Percentiles rank a stretch among this genome's conserved stretches.
Evolutionary conservation across 1,139 yeast species (phyloP).

Genomic region (Taphrina confusa): DNA sequence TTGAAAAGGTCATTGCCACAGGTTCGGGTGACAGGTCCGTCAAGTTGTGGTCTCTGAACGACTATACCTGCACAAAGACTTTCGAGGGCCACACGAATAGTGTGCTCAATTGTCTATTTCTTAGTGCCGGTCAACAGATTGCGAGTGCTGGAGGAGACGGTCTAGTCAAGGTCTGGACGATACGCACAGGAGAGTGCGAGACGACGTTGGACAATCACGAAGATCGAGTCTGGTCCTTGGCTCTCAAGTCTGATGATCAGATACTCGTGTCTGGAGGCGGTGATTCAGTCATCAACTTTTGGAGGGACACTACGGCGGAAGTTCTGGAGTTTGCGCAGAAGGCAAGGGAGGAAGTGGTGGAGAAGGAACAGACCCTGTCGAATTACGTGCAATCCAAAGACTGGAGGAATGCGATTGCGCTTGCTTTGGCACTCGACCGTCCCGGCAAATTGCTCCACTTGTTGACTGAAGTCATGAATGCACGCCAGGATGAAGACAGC

Average conservation of each 20-base stretch:
- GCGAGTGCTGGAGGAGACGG: slow-evolving; percentile 95
- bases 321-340: slow-evolving; percentile 55
- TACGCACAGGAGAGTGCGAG: slow-evolving; percentile 69
- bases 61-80: slow-evolving; percentile 73
- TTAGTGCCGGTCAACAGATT: slow-evolving; percentile 66
- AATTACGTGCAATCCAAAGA: slow-evolving; percentile 70
- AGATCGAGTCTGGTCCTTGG: slow-evolving; percentile 91
- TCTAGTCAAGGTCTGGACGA: slow-evolving; percentile 85
- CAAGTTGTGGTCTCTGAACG: slow-evolving; percentile 81
- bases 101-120: slow-evolving; percentile 75
- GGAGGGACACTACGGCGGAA: slow-evolving; percentile 86
- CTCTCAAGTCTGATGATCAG: slow-evolving; percentile 64
- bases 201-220: slow-evolving; percentile 88
- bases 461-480: slow-evolving; percentile 56
- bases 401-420: slow-evolving; percentile 83
- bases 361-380: slow-evolving; percentile 80
- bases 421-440: slow-evolving; percentile 82
- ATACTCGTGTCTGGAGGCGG: slow-evolving; percentile 86
- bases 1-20: slow-evolving; percentile 71
- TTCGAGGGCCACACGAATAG: slow-evolving; percentile 95
- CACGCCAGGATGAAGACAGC: slow-evolving; percentile 51
- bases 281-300: slow-evolving; percentile 83
- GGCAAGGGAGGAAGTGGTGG: slow-evolving; percentile 59
- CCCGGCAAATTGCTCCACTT: slow-evolving; percentile 81
- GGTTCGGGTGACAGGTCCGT: slow-evolving; percentile 89